Base-by-base conservation (phyloP, 108 stramenopile species). In the Pseudonitzschia delicatissima region DNA sequence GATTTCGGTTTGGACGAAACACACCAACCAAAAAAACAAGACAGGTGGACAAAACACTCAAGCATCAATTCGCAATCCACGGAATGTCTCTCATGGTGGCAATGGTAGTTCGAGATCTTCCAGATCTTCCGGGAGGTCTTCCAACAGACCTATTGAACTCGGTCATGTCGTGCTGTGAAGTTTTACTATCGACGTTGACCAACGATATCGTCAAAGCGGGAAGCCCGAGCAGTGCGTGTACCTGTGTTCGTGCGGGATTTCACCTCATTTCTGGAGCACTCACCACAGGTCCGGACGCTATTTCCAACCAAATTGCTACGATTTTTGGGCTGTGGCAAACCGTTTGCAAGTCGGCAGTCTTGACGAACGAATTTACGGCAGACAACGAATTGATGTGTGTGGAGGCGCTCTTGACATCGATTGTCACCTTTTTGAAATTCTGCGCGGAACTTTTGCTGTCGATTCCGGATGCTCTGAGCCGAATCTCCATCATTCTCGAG, bases 391-490 rank as follows among this genome's bases (percentile, higher is more conserved):
- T 95, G 34, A 76, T 87, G 21, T 85, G 84, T 62, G 57, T 91
- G 3, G 94, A 95, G 55, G 74, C 82, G 13, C 49, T 86, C 57
- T 62, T 95, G 18, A 63, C 83, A 27, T 87, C 89, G 4, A 68
- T 88, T 48, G 80, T 92, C 34, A 74, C 76, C 11, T 95, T 92
- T 66, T 67, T 92, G 36, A 82, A 84, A 50, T 82, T 82, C 64
- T 82, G 86, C 64, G 81, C 91, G n/a, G 77, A 79, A 32, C 76
- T 92, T 8, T 65, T 95, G 3, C 71, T 92, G 21, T 75, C 87
- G 21, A 82, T 92, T 32, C 90, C 94, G 15, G 94, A 95, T 49
- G 91, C 94, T 4, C 62, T 95, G 45, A 88, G 75, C 52, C 74
- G 78, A 40, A 80, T 76, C 7, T 79, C 86, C 9, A 33, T 86